Evolutionary conservation across 495 filamentous ascomycete species (phyloP).

Genomic region (Penicillium samsonianum): DNA sequence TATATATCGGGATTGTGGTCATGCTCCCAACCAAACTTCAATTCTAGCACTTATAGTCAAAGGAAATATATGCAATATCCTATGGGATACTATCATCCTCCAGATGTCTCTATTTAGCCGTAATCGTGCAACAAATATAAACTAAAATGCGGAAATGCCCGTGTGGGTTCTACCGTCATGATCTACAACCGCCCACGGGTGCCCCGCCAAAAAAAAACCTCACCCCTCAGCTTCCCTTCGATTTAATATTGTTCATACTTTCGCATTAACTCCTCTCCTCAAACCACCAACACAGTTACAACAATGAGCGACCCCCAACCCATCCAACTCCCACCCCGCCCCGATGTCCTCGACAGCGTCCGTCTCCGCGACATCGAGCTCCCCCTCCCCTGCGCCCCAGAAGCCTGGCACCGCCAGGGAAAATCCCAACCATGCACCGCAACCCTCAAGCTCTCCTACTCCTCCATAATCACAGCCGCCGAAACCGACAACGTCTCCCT

Average conservation of each 20-base stretch:
- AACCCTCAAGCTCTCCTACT: slow-evolving; percentile 47
- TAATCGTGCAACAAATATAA: not conserved
- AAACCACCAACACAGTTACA: not conserved
- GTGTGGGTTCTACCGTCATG: slow-evolving; percentile 18
- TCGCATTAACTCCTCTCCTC: not conserved
- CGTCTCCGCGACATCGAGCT: slow-evolving; percentile 46
- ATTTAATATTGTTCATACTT: not conserved
- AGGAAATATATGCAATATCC: not conserved
- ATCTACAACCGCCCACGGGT: slow-evolving; percentile 17
- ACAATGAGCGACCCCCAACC: slow-evolving; percentile 33
- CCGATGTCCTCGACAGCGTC: slow-evolving; percentile 44
- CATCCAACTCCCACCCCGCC: slow-evolving; percentile 39
- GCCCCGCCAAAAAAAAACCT: slow-evolving; percentile 27
- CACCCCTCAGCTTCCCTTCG: not conserved
- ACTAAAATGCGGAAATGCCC: not conserved
- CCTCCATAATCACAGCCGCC: slow-evolving; percentile 44
- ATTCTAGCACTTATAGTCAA: not conserved
- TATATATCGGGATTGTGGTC: not conserved
- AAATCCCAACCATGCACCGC: slow-evolving; percentile 50
- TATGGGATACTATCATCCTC: not conserved
- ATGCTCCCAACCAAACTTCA: not conserved
- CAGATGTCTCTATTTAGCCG: not conserved
- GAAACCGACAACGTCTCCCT: slow-evolving; percentile 48
- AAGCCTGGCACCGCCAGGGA: slow-evolving; percentile 47
- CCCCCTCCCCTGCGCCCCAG: slow-evolving; percentile 45